These are phyloP conservation scores for Tetrapisispora namnaoensis DNA, from an alignment of 805 yeast genomes.

Conservation along the genomic window DNA sequence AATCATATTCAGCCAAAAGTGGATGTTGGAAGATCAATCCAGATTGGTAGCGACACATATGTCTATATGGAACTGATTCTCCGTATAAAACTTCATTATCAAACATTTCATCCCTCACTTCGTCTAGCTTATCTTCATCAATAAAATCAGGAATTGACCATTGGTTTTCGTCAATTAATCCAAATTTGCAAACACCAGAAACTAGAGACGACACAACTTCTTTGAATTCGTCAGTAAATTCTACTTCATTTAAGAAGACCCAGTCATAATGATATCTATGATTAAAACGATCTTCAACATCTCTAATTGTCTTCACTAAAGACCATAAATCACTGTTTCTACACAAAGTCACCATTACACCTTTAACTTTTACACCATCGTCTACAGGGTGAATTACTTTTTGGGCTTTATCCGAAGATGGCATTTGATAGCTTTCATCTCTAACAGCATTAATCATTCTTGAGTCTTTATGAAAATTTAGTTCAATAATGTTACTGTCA, in stretches of 20 bases:
- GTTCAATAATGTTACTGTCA: not conserved
- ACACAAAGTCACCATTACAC: slow-evolving; percentile 61
- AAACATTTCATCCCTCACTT: slow-evolving; percentile 37
- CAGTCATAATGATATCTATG: slow-evolving; percentile 57
- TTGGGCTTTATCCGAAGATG: slow-evolving; percentile 25
- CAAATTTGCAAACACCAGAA: slow-evolving; percentile 54
- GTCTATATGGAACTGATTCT: slow-evolving; percentile 54
- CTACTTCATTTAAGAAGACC: slow-evolving; percentile 67
- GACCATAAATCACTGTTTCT: slow-evolving; percentile 56
- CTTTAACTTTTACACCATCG: slow-evolving; percentile 39
- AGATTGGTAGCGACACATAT: slow-evolving; percentile 47
- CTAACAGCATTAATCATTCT: slow-evolving; percentile 1
- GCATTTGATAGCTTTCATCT: slow-evolving; percentile 13
- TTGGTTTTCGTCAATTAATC: slow-evolving; percentile 47
- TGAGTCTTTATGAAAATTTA: not conserved
- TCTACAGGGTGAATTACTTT: slow-evolving; percentile 24
- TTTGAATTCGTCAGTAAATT: slow-evolving; percentile 49
- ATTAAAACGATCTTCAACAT: slow-evolving; percentile 61
- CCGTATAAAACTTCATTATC: slow-evolving; percentile 46
- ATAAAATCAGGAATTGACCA: slow-evolving; percentile 68
- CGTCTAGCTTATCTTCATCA: slow-evolving; percentile 41
- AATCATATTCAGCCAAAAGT: slow-evolving; percentile 46
- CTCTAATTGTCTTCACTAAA: slow-evolving; percentile 49
- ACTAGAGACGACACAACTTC: slow-evolving; percentile 38
- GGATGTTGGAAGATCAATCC: slow-evolving; percentile 55